Conservation (phyloP, 495 filamentous ascomycete species). For the Tuber microsphaerosporum region DNA sequence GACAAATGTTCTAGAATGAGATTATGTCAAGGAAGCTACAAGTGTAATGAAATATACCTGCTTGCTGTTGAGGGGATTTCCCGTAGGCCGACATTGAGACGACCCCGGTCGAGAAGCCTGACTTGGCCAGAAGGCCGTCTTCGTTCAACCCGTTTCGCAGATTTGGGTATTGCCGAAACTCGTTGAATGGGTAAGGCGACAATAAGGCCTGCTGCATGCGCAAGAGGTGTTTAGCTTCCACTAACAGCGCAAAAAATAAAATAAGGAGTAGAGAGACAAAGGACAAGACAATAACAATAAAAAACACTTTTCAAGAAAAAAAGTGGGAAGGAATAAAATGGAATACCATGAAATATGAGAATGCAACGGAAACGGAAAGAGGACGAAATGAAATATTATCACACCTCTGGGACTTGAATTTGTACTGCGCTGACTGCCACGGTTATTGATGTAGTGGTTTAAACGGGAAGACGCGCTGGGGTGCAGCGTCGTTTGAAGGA, state of each 20-base stretch:
- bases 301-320: constrained; percentile 6
- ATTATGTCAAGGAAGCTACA: constrained; percentile 3
- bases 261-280: constrained; percentile 10
- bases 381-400: constrained; percentile 18
- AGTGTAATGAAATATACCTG: constrained; percentile 44
- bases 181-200: constrained; percentile 29
- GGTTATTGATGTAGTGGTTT: constrained; percentile 39
- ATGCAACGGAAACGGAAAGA: constrained; percentile 11
- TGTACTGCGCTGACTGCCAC: constrained; percentile 43
- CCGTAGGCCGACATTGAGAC: constrained; percentile 54
- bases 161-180: constrained; percentile 32
- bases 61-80: constrained; percentile 48
- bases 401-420: constrained; percentile 36
- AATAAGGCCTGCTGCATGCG: constrained; percentile 18
- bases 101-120: constrained; percentile 43
- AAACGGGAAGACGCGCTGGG: constrained; percentile 36
- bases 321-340: constrained; percentile 17
- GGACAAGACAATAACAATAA: constrained; percentile 19
- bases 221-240: constrained; percentile 20
- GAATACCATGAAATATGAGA: constrained; percentile 19
- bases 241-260: constrained; percentile 3
- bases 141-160: constrained; percentile 39
- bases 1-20: constrained; percentile 5
- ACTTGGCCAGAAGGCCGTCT: constrained; percentile 46
- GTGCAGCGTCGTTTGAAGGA: background rate